Base-by-base conservation (phyloP, 2,329 filamentous ascomycete species). In the Capronia americana region DNA sequence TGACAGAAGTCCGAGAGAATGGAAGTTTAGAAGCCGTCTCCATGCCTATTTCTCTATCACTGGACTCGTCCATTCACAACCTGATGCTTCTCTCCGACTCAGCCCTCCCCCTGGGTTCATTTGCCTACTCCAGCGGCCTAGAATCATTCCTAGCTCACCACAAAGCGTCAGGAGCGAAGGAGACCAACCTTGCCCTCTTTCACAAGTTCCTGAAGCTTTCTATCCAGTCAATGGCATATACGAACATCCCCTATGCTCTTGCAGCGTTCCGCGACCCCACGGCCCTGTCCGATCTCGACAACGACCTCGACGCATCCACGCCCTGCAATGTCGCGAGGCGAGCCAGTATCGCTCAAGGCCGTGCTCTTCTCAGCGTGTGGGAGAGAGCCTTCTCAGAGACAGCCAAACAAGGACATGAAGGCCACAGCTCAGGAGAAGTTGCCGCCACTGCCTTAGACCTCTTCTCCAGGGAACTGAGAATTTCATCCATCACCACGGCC, bases 71-170 rank as follows among this genome's bases (percentile, higher is more conserved):
- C 38, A 59, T 67, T 8, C 70, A 72, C 66, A 72, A 72, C 28
- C 81, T 89, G 11, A 82, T 89, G 53, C 80, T 89, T 17, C 83
- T 89, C 30, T 85, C 87, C 60, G 87, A 89, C 77, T 88, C 87
- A 23, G 87, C 87, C 20, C 82, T 89, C 1, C 87, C 87, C 0
- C 78, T 89, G 1, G 87, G 87, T 54, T 88, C 87, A 0, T 89
- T 89, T 74, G 87, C 87, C 69, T 89, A 88, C 78, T 87, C 85
- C 75, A 86, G 82, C 73, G 87, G 87, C 4, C 79, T 89, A 20
- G 87, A 89, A 75, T 89, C 87, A 23, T 89, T 86, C 73, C 83
- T 89, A 60, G 86, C 85, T 2, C 87, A 89, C 74, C 77, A 81
- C 68, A 82, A 82, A 64, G 53, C 53, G n/a, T 55, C 53, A 28